A percentile compares a stretch with the other conserved stretches of the same genome.
Evolutionary conservation across 768 basidiomycete genomes (phyloP).

Genomic region (Suillus occidentalis): DNA sequence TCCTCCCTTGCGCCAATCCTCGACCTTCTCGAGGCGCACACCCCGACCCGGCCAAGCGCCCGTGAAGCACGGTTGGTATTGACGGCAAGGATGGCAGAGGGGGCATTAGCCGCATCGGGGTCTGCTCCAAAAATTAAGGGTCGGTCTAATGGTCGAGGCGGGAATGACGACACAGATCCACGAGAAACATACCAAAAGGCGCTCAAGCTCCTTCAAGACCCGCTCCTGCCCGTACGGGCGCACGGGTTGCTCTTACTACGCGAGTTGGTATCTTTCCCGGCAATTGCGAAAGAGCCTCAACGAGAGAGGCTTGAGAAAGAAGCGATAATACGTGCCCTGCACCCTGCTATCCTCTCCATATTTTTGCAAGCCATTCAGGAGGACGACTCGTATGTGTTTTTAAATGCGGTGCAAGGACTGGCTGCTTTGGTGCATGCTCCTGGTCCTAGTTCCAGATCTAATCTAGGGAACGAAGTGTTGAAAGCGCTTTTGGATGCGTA

Average conservation of each 20-base stretch:
- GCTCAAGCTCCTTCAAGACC: constrained; percentile 84
- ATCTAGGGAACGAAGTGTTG: constrained; percentile 56
- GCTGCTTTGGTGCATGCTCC: constrained; percentile 80
- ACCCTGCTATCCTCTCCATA: constrained; percentile 83
- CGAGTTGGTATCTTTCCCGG: constrained; percentile 58
- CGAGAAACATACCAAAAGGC: constrained; percentile 84
- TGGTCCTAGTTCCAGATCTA: constrained; percentile 24
- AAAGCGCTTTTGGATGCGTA: constrained; percentile 68
- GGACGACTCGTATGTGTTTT: constrained; percentile 93
- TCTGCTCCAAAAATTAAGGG: constrained; percentile 22
- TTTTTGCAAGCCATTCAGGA: constrained; percentile 86
- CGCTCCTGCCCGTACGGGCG: constrained; percentile 89
- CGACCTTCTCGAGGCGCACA: background rate
- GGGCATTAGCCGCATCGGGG: constrained; percentile 42
- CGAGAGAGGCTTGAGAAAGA: background rate
- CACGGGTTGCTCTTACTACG: constrained; percentile 86
- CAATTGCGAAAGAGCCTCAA: constrained; percentile 8
- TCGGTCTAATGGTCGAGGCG: constrained; percentile 33
- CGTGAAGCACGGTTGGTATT: constrained; percentile 84
- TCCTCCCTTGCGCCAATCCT: background rate
- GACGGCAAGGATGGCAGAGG: constrained; percentile 66
- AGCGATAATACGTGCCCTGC: constrained; percentile 57
- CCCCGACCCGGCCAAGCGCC: constrained; percentile 56
- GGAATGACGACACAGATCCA: constrained; percentile 25
- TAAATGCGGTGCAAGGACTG: constrained; percentile 90